These are phyloP conservation scores for Neurospora hispaniola DNA, from an alignment of 495 filamentous ascomycete genomes.

Conservation along the genomic window DNA sequence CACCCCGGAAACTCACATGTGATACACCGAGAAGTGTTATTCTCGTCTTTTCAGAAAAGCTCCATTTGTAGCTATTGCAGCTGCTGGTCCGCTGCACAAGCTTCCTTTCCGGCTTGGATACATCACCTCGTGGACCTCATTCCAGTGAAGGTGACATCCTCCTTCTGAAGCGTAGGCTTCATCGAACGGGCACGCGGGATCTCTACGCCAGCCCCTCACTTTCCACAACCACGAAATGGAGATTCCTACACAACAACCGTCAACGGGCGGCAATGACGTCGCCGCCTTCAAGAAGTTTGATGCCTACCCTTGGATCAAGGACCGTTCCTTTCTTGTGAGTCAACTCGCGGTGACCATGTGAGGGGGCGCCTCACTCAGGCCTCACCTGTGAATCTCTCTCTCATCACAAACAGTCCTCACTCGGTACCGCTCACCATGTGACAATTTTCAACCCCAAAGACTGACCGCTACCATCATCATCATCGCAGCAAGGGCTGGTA, in stretches of 20 bases:
- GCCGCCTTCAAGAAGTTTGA: constrained; percentile 13
- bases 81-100: background rate
- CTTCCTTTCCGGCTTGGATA: background rate
- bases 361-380: background rate
- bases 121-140: background rate
- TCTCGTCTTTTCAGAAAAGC: background rate
- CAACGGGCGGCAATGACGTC: background rate
- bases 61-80: background rate
- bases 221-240: background rate
- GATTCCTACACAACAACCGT: background rate
- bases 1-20: background rate
- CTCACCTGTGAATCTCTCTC: constrained; percentile 24
- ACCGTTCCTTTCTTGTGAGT: constrained; percentile 3
- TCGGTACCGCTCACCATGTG: background rate
- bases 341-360: background rate
- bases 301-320: constrained; percentile 14
- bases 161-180: background rate
- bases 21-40: background rate
- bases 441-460: background rate
- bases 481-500: constrained; percentile 15
- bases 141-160: background rate
- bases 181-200: background rate
- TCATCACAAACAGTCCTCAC: background rate
- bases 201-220: background rate
- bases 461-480: background rate